phyloP scores from a whole-genome alignment of 2,329 filamentous ascomycete genomes.

The Nemania sp. region DNA sequence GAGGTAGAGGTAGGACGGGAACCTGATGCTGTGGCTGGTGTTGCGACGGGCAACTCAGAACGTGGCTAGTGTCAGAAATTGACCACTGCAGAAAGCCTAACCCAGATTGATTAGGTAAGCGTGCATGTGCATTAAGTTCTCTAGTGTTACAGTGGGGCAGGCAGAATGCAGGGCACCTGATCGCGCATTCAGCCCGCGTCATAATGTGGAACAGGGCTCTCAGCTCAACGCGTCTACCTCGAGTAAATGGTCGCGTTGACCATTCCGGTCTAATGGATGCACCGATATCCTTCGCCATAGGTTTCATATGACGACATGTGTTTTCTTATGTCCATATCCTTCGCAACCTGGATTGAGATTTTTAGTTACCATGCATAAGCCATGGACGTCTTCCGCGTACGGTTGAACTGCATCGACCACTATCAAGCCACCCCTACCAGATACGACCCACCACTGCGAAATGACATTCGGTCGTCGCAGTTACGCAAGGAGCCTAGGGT shows the following conservation, averaged over 20 bases:
- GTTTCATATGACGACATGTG: conserved; percentile 2
- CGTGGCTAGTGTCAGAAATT: conserved; percentile 16
- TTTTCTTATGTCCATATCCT: too few relatives aligned
- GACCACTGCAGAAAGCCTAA: too few relatives aligned
- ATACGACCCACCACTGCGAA: conserved; percentile 79
- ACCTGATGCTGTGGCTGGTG: conserved; percentile 18
- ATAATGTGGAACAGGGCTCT: background rate
- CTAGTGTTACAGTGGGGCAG: too few relatives aligned
- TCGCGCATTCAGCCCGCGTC: conserved; percentile 25
- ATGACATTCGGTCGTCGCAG: conserved; percentile 62
- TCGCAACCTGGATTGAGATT: background rate
- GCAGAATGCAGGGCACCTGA: conserved; percentile 20
- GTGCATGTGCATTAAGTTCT: too few relatives aligned
- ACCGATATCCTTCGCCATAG: background rate
- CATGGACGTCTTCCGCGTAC: conserved; percentile 80
- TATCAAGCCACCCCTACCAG: conserved; percentile 80
- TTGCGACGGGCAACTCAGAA: background rate
- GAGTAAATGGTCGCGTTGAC: conserved; percentile 3
- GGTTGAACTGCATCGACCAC: conserved; percentile 93
- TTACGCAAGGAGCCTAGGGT: conserved; percentile 70
- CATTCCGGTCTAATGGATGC: background rate
- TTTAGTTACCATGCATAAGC: conserved; percentile 18
- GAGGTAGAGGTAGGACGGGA: too few relatives aligned
- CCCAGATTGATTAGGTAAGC: too few relatives aligned
- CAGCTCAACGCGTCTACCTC: conserved; percentile 21